Base-by-base conservation (phyloP, 2,329 filamentous ascomycete genomes). In the Ceratocystis colombiana region DNA sequence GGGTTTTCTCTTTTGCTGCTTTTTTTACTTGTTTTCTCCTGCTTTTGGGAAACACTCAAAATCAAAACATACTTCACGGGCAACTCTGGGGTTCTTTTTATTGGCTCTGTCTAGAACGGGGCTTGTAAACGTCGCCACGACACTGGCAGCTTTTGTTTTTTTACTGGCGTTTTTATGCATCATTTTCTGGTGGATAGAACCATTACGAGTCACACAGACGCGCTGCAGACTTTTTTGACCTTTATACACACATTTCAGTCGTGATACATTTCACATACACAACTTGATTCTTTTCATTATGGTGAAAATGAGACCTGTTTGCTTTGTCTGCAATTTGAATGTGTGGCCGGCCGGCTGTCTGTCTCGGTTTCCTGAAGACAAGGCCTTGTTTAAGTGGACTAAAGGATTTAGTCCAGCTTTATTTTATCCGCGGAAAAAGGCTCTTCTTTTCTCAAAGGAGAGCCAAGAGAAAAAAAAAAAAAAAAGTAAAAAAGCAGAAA, bases 1-100 rank as follows among this genome's bases (percentile, higher is more conserved):
- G 53, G 15, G 12, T 57, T 17, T 57, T 57, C 4, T 57, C 28
- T 55, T 28, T 55, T 55, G 48, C 48, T 50, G n/a, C 48, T 50
- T 50, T 25, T 50, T 50, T 57, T 53, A 17, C 17, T 57, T 28
- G 30, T 28, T 30, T 57, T 28, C 1, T 25, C 10, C 53, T 28
- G 30, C n/a, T 28, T 8, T 55, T 28, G 6, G 53, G 20, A 30
- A 30, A 20, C n/a, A 17, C 6, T 30, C 50, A 57, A 57, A 57
- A 57, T 33, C 53, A 57, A 17, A 28, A 57, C 30, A 57, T 22
- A 57, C 53, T 41, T 41, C 37, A 41, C 3, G 37, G 37, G 37
- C 37, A 41, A 57, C 53, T 30, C 22, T 57, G 53, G 53, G 53
- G 30, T 57, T 12, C 37, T 41, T 41, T 41, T 41, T 12, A 41